phyloP scores from a whole-genome alignment of 169 alveolate species.

The Theileria parva region DNA sequence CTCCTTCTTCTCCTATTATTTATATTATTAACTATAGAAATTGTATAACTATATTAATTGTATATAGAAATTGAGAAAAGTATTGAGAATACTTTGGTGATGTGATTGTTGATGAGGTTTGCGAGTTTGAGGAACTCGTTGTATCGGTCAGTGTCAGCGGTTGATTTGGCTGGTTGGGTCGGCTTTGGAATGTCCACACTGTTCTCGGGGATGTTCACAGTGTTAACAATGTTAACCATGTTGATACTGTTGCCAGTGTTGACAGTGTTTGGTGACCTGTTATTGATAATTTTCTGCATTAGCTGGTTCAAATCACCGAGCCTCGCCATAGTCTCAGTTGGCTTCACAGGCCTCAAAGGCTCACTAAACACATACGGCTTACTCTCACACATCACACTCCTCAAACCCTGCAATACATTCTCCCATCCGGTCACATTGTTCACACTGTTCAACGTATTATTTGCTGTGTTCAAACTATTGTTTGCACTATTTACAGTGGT shows the following conservation, averaged over 20 bases:
- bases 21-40: background rate
- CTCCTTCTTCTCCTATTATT: slow-evolving; percentile 28
- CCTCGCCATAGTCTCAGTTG: slow-evolving; percentile 16
- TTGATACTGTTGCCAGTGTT: background rate
- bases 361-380: slow-evolving; percentile 11
- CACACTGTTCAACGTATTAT: no score
- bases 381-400: background rate
- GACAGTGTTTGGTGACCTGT: background rate
- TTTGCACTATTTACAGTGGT: background rate
- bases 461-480: background rate
- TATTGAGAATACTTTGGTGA: background rate
- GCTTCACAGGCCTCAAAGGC: background rate
- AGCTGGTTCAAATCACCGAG: slow-evolving; percentile 10
- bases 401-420: background rate
- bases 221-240: background rate
- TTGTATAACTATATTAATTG: background rate
- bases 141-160: no score
- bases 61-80: background rate
- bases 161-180: no score
- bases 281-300: slow-evolving; percentile 16
- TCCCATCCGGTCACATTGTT: no score
- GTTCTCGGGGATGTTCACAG: background rate
- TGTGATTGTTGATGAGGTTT: background rate
- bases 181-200: no score
- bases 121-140: slow-evolving; percentile 15